Conservation (phyloP, 2,329 filamentous ascomycete species). For the Escovopsis weberi region DNA sequence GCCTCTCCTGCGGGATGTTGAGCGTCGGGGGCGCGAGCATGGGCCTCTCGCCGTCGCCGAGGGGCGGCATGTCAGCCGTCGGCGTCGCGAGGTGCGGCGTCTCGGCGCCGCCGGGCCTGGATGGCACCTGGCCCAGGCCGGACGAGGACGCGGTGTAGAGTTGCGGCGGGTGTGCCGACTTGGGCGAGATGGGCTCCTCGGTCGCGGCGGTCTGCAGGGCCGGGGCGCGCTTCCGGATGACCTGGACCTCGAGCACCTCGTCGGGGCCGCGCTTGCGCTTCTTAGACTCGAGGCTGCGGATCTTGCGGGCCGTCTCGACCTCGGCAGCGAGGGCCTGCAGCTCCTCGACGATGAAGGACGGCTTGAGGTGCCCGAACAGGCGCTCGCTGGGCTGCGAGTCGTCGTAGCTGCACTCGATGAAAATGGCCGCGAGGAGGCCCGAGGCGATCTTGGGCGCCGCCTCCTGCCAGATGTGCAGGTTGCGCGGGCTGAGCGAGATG, state of each 20-base stretch:
- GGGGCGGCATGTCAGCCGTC: constrained; percentile 25
- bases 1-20: constrained; percentile 4
- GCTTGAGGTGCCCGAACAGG: constrained; percentile 81
- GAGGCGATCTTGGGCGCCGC: constrained; percentile 71
- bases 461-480: constrained; percentile 70
- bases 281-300: constrained; percentile 27
- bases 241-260: constrained; percentile 7
- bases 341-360: constrained; percentile 68
- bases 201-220: constrained; percentile 7
- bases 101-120: constrained; percentile 8
- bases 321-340: constrained; percentile 55
- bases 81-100: constrained; percentile 33
- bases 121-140: not conserved
- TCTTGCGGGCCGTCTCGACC: constrained; percentile 40
- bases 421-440: constrained; percentile 62
- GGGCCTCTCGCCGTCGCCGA: constrained; percentile 21
- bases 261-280: constrained; percentile 47
- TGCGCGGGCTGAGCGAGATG: constrained; percentile 67
- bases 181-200: constrained; percentile 39
- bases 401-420: constrained; percentile 93
- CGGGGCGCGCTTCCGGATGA: constrained; percentile 9
- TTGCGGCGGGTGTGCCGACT: constrained; percentile 22
- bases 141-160: not conserved
- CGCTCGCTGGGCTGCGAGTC: constrained; percentile 62
- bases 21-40: constrained; percentile 9